Percentiles rank a stretch among this genome's conserved stretches.
Evolutionary conservation across 139 green algal species (phyloP).

Genomic region (Trebouxia sp.): DNA sequence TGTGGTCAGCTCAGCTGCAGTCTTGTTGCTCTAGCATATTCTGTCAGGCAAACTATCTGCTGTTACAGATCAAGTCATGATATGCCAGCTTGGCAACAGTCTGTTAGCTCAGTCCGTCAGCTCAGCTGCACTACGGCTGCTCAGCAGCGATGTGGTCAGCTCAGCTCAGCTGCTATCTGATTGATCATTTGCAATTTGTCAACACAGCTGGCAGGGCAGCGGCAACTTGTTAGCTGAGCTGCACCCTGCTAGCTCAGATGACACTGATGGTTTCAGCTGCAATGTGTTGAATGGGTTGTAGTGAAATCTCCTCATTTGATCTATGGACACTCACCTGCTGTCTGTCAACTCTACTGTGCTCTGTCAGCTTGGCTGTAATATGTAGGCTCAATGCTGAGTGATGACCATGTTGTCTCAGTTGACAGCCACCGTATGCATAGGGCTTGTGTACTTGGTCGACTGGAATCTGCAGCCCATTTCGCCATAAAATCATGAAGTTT

Average conservation of each 20-base stretch:
- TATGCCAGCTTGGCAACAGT: too few species aligned
- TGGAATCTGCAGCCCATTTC: conserved; percentile 14
- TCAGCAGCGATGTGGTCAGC: neutral
- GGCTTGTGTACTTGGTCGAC: conserved; percentile 16
- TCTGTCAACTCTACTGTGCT: conserved; percentile 22
- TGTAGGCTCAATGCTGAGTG: conserved; percentile 16
- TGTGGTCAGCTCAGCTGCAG: neutral
- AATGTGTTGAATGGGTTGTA: conserved; percentile 21
- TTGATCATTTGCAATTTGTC: too few species aligned
- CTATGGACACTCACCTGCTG: conserved; percentile 20
- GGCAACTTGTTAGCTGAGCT: conserved; percentile 21
- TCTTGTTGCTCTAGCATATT: neutral
- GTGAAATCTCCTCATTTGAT: conserved; percentile 13
- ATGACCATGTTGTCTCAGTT: too few species aligned
- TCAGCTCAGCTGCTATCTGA: conserved; percentile 6
- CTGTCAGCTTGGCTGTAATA: conserved; percentile 20
- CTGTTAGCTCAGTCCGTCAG: neutral
- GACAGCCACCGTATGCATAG: too few species aligned
- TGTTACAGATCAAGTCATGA: too few species aligned
- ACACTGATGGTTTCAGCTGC: conserved; percentile 18
- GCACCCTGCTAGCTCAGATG: conserved; percentile 20
- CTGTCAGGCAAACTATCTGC: neutral
- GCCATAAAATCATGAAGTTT: conserved; percentile 7
- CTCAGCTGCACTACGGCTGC: neutral
- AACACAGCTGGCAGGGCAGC: neutral